These are phyloP conservation scores for Teratosphaeria pseudoeucalypti DNA, from an alignment of 2,329 filamentous ascomycete species.

Conservation along the genomic window DNA sequence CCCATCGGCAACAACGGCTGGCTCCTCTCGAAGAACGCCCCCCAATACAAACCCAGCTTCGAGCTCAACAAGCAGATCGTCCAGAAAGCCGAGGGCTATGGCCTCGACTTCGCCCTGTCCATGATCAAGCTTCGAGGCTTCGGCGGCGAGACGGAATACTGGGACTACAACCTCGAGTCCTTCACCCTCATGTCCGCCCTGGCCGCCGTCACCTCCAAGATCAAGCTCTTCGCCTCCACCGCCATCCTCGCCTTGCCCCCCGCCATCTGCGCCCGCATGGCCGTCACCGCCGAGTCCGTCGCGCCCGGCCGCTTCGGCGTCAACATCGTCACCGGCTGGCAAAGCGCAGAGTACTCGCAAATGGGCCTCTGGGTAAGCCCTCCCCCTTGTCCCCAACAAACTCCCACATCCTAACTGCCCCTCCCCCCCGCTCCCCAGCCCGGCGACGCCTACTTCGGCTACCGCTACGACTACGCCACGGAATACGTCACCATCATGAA, in stretches of 20 bases:
- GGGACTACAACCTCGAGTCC: constrained; percentile 9
- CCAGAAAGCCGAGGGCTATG: constrained; percentile 6
- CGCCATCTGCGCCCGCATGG: constrained; percentile 6
- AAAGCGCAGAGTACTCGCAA: constrained; percentile 8
- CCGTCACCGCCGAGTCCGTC: constrained; percentile 6
- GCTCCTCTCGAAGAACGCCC: constrained; percentile 8
- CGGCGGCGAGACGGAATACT: constrained; percentile 7
- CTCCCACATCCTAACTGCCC: no score
- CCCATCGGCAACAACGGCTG: constrained; percentile 10
- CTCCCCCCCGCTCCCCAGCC: neutral
- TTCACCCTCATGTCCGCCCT: constrained; percentile 5
- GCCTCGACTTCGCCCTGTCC: constrained; percentile 8
- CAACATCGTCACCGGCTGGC: constrained; percentile 10
- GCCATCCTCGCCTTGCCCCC: constrained; percentile 1
- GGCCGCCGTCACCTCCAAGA: neutral
- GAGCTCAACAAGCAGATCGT: constrained; percentile 8
- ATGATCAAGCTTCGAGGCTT: constrained; percentile 10
- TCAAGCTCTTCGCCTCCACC: neutral
- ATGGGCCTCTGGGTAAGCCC: constrained; percentile 5
- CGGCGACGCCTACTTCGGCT: constrained; percentile 7
- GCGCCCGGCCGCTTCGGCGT: constrained; percentile 8
- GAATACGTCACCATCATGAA: constrained; percentile 9
- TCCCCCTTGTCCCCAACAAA: no score
- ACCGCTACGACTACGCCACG: constrained; percentile 9
- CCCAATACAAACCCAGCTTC: constrained; percentile 8